Base-by-base conservation (phyloP, 768 basidiomycete genomes). In the Leucosporidium scottii region DNA sequence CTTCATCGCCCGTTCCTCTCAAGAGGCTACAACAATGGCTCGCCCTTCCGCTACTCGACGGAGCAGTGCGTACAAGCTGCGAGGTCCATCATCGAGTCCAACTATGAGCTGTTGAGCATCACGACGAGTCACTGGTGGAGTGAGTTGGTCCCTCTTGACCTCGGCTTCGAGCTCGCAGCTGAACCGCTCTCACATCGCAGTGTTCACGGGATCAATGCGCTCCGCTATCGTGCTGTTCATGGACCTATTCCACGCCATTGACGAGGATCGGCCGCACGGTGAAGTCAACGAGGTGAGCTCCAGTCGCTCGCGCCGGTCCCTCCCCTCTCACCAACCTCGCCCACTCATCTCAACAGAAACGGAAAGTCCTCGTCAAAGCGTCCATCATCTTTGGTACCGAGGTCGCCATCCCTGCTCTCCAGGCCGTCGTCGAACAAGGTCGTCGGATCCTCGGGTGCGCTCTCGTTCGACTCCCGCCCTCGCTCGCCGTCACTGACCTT, bases 221-320 rank as follows among this genome's bases (percentile, higher is more conserved):
- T 50, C 68, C 7, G 49, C 63, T 0, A 51, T 73, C 51, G 72
- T 75, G 0, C 50, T 75, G 5, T 62, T 69, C 34, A 67, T 73
- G 62, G 70, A 75, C 50, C 36, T 73, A 7, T 75, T 73, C 28
- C 71, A 71, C 34, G 64, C 61, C 1, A 64, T 75, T 27, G 74
- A 75, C 55, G 56, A 62, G 15, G 74, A 66, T 36, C 59, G 47
- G 13, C 9, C 63, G 4, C 72, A 68, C 25, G 34, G 31, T 4
- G 59, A 50, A 36, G 62, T 70, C 25, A 66, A 59, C 30, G 65
- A 72, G 56, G 70, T 64, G 17, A 31, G 61, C 47, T 47, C 5
- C 28, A 4, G 28, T 15, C 44, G 5, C 30, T 25, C 17, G 15
- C 18, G 23, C 21, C 21, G 2, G 39, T 17, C 3, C 6, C 23